phyloP scores from a whole-genome alignment of 2,329 filamentous ascomycete species.

The Colletotrichum viniferum region DNA sequence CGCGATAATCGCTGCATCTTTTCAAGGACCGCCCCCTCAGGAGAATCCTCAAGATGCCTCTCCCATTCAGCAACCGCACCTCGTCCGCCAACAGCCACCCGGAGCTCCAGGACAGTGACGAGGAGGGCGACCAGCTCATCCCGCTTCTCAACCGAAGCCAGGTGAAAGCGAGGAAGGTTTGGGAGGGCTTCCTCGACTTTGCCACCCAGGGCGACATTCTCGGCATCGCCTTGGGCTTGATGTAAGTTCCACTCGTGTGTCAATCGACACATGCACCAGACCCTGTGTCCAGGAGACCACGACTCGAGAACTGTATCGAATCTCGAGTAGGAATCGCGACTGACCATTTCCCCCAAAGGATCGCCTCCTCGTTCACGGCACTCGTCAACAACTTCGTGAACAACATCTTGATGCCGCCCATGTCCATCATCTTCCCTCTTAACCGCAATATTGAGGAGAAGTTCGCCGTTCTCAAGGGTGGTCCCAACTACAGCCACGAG shows the following conservation, averaged over 20 bases:
- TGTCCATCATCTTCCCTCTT: conserved; percentile 72
- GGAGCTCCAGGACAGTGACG: conserved; percentile 25
- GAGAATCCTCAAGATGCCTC: not conserved
- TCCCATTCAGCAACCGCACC: conserved; percentile 3
- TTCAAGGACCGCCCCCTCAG: not conserved
- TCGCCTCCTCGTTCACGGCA: conserved; percentile 73
- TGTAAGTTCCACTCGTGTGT: conserved; percentile 52
- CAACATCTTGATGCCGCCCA: conserved; percentile 71
- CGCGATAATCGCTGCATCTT: not conserved
- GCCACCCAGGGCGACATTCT: conserved; percentile 77
- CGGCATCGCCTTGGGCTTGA: conserved; percentile 76
- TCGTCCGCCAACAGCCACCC: conserved; percentile 28
- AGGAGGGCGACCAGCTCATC: conserved; percentile 49
- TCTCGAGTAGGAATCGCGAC: not conserved
- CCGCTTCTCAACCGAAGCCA: conserved; percentile 41
- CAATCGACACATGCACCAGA: not conserved
- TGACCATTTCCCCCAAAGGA: conserved; percentile 42
- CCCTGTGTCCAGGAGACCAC: not conserved
- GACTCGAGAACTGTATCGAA: not conserved
- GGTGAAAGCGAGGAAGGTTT: conserved; percentile 53
- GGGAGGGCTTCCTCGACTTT: conserved; percentile 73
- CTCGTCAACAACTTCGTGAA: conserved; percentile 75
- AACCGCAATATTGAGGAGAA: conserved; percentile 76
- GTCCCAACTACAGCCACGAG: conserved; percentile 55
- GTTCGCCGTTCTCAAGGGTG: conserved; percentile 68